These are phyloP conservation scores for Fragilaria radians DNA, from an alignment of 108 stramenopile genomes.

Conservation along the genomic window DNA sequence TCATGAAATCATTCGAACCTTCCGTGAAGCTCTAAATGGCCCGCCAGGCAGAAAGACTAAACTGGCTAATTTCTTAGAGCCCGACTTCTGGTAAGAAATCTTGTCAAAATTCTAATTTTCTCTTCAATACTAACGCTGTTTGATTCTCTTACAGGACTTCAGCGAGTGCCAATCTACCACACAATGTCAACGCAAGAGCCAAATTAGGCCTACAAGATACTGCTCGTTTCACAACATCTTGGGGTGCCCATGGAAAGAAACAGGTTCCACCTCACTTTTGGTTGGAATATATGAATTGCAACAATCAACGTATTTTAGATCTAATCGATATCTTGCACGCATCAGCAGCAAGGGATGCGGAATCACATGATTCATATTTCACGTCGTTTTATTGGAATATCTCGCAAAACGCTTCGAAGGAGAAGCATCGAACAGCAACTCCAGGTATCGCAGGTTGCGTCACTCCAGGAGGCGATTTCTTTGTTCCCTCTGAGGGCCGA, in stretches of 20 bases:
- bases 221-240: constrained; percentile 36
- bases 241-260: constrained; percentile 43
- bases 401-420: constrained; percentile 56
- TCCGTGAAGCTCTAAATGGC: constrained; percentile 61
- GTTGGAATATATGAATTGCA: constrained; percentile 51
- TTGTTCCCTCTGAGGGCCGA: constrained; percentile 60
- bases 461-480: constrained; percentile 68
- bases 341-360: constrained; percentile 54
- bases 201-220: constrained; percentile 38
- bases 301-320: constrained; percentile 33
- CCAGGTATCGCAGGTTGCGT: constrained; percentile 62
- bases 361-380: constrained; percentile 51
- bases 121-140: background rate
- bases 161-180: constrained; percentile 33
- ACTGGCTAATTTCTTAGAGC: constrained; percentile 27
- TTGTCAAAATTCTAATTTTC: too few relatives aligned
- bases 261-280: constrained; percentile 60
- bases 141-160: constrained; percentile 2
- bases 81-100: constrained; percentile 47
- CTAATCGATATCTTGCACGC: constrained; percentile 47
- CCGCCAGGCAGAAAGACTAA: constrained; percentile 44
- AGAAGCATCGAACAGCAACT: constrained; percentile 45
- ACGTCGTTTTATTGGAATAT: constrained; percentile 68
- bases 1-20: constrained; percentile 68
- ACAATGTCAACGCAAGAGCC: constrained; percentile 34